Percentiles rank a stretch among this genome's conserved stretches.
Conservation (phyloP, 805 yeast species). For the Teunomyces barrocoloradensis region DNA sequence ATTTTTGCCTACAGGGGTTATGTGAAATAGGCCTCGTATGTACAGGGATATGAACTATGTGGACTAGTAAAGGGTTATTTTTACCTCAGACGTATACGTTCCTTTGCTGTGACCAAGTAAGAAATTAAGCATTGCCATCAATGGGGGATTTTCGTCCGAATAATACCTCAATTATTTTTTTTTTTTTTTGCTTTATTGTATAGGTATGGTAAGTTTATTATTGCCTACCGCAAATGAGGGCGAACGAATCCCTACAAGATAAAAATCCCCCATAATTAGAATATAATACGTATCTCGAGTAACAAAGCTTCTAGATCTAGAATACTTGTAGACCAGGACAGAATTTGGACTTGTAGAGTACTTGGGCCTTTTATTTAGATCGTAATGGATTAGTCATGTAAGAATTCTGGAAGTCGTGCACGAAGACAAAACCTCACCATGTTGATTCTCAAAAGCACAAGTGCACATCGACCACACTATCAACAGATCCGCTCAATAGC, state of each 20-base stretch:
- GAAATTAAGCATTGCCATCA: background rate
- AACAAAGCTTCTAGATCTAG: background rate
- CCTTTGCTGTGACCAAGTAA: background rate
- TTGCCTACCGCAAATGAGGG: background rate
- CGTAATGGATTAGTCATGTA: background rate
- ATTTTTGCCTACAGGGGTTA: no score
- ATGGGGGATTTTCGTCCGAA: background rate
- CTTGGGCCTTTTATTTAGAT: background rate
- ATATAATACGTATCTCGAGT: background rate
- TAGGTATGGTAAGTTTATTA: background rate
- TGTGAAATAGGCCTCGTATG: no score
- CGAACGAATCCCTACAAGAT: background rate
- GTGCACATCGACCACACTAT: conserved; percentile 1
- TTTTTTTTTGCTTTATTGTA: background rate
- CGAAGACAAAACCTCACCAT: background rate
- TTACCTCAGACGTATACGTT: background rate
- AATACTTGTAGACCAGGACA: background rate
- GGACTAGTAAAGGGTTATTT: no score
- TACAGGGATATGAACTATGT: no score
- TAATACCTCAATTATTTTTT: background rate
- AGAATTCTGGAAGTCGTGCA: background rate
- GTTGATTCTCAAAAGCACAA: conserved; percentile 1
- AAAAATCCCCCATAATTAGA: background rate
- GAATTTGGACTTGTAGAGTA: no score
- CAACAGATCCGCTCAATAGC: conserved; percentile 1